Conservation (phyloP, 495 filamentous ascomycete species). For the Penicillium pulvis region DNA sequence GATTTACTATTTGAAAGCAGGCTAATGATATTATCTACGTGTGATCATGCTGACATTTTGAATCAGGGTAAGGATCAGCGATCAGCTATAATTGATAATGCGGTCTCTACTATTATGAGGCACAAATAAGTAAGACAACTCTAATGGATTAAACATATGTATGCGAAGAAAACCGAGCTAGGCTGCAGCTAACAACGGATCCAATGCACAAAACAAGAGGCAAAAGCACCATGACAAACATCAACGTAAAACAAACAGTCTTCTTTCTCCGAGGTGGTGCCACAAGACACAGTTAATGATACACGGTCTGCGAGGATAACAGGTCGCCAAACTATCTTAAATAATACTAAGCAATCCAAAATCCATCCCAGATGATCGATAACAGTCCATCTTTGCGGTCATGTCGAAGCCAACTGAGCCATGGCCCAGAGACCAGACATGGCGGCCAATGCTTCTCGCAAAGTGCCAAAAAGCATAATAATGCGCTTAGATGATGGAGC, state of each 20-base stretch:
- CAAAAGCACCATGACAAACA: conserved; percentile 25
- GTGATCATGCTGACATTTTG: no score
- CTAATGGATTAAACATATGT: conserved; percentile 37
- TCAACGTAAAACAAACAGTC: conserved; percentile 31
- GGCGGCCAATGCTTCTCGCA: conserved; percentile 24
- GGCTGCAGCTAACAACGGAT: conserved; percentile 26
- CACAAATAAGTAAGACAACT: conserved; percentile 6
- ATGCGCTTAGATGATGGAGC: conserved; percentile 49
- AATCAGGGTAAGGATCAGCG: no score
- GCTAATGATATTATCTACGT: no score
- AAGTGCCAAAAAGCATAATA: conserved; percentile 15
- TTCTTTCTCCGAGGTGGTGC: conserved; percentile 41
- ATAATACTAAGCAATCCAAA: conserved; percentile 21
- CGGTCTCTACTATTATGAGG: not conserved
- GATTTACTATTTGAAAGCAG: no score
- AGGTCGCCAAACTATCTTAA: conserved; percentile 30
- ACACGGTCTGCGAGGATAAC: conserved; percentile 30
- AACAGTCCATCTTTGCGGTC: conserved; percentile 19
- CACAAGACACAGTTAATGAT: conserved; percentile 42
- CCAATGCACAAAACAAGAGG: conserved; percentile 28
- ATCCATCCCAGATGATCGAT: conserved; percentile 27
- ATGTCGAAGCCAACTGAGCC: conserved; percentile 5
- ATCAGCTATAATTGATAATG: no score
- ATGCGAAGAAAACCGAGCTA: conserved; percentile 19
- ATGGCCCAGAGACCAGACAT: conserved; percentile 7